Conservation (phyloP, 768 basidiomycete genomes). For the Ramaria rubella region DNA sequence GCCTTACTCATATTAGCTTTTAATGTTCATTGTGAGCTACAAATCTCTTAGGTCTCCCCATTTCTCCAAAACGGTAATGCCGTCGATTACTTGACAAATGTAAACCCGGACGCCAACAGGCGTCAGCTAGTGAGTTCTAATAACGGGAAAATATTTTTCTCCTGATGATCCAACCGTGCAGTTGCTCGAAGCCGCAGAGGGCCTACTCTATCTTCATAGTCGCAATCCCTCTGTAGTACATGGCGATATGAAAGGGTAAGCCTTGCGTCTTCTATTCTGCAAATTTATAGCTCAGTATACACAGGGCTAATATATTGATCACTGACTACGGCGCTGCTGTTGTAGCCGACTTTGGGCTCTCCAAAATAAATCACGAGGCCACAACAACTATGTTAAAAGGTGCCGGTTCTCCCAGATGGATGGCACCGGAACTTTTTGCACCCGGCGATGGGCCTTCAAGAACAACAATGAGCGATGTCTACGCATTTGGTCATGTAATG, state of each 20-base stretch:
- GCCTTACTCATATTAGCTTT: neutral
- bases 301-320: conserved; percentile 51
- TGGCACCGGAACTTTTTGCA: conserved; percentile 53
- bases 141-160: neutral
- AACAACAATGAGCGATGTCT: conserved; percentile 54
- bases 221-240: conserved; percentile 50
- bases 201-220: conserved; percentile 51
- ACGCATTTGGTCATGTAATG: conserved; percentile 53
- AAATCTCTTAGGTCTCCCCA: conserved; percentile 57
- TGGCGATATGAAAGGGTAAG: conserved; percentile 55
- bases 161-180: conserved; percentile 18
- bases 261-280: conserved; percentile 18
- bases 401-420: conserved; percentile 44
- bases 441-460: conserved; percentile 37
- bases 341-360: conserved; percentile 58
- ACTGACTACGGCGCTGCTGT: conserved; percentile 44
- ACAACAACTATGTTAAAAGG: conserved; percentile 18
- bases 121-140: conserved; percentile 42
- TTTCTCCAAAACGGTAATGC: conserved; percentile 60
- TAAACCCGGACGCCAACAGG: conserved; percentile 37
- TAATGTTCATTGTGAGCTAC: conserved; percentile 24
- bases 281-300: neutral
- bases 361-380: conserved; percentile 49
- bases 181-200: conserved; percentile 51
- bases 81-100: conserved; percentile 39